Conservation (phyloP, 768 basidiomycete species). For the Imleria badia region DNA sequence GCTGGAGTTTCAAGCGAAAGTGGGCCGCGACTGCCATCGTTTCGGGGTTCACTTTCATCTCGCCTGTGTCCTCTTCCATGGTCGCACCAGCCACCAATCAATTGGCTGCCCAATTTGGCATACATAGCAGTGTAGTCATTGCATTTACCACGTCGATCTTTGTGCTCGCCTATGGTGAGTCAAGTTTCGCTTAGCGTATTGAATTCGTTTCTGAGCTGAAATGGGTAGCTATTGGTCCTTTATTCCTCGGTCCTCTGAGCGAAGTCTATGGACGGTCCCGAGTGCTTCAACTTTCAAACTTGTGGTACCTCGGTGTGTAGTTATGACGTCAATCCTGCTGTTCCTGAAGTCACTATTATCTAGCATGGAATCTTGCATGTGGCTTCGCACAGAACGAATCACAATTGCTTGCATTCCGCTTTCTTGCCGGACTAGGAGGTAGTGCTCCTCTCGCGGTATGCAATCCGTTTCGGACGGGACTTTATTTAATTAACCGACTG, state of each 20-base stretch:
- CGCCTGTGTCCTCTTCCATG: constrained; percentile 72
- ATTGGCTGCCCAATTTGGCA: constrained; percentile 52
- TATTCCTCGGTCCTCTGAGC: constrained; percentile 57
- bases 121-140: constrained; percentile 47
- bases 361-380: constrained; percentile 62
- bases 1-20: constrained; percentile 59
- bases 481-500: not conserved
- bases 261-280: constrained; percentile 69
- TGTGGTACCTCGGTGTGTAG: constrained; percentile 59
- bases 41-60: constrained; percentile 67
- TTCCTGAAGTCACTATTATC: constrained; percentile 3
- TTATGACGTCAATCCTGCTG: not conserved
- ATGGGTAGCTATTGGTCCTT: constrained; percentile 28
- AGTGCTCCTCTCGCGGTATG: constrained; percentile 60
- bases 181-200: not conserved
- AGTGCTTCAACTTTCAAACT: constrained; percentile 62
- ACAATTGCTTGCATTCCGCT: constrained; percentile 66
- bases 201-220: not conserved
- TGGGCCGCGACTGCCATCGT: constrained; percentile 67
- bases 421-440: constrained; percentile 70
- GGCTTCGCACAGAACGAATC: constrained; percentile 59
- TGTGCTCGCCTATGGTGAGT: constrained; percentile 58
- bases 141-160: constrained; percentile 63
- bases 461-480: not conserved
- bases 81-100: constrained; percentile 61